phyloP scores from a whole-genome alignment of 345 rosid genomes.

The Pistacia vera region DNA sequence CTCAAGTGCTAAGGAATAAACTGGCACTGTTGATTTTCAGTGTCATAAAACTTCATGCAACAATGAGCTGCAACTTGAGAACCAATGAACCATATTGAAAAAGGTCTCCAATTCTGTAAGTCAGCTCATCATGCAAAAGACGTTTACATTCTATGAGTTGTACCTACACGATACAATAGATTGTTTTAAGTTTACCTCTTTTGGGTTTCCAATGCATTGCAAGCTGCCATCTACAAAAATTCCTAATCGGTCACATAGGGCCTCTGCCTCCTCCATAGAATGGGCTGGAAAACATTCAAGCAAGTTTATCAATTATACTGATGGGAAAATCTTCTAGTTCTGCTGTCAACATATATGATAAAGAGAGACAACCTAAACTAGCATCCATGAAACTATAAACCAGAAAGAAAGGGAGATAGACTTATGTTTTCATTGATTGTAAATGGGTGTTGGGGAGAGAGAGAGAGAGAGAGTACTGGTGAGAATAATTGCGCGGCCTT shows the following conservation, averaged over 20 bases:
- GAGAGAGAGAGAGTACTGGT: constrained; percentile 51
- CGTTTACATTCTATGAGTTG: background rate
- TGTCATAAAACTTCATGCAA: background rate
- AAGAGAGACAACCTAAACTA: background rate
- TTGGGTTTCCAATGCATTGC: constrained; percentile 95
- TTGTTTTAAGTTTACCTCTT: constrained; percentile 62
- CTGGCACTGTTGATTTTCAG: background rate
- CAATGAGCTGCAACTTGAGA: background rate
- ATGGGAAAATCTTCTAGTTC: background rate
- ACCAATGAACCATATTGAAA: background rate
- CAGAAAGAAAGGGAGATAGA: background rate
- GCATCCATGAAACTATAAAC: background rate
- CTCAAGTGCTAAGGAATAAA: background rate
- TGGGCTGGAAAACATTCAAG: constrained; percentile 53
- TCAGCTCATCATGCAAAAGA: background rate
- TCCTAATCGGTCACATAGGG: constrained; percentile 83
- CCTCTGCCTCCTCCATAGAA: constrained; percentile 99
- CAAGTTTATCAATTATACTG: constrained; percentile 19
- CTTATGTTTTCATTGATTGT: background rate
- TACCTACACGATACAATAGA: background rate
- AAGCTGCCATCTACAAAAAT: constrained; percentile 84
- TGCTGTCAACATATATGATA: background rate
- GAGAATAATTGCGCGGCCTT: constrained; percentile 76
- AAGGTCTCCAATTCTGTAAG: background rate
- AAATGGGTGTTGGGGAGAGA: background rate